These are phyloP conservation scores for Termitomyces sp. DNA, from an alignment of 768 basidiomycete genomes.

Conservation along the genomic window DNA sequence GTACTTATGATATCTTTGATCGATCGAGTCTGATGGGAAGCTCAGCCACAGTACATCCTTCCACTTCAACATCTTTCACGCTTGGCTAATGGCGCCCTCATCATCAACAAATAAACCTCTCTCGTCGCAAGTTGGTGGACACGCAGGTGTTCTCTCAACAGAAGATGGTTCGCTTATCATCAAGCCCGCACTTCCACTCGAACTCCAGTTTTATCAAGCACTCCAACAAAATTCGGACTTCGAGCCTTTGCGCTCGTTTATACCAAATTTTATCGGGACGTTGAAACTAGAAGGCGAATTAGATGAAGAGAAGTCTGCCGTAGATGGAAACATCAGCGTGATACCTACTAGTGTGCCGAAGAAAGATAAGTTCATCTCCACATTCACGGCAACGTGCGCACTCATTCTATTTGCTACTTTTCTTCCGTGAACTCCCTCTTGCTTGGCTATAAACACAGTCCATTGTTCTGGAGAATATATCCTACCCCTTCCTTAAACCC, in stretches of 20 bases:
- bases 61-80: background rate
- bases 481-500: constrained; percentile 69
- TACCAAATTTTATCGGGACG: constrained; percentile 78
- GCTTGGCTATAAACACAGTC: constrained; percentile 39
- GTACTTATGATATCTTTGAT: background rate
- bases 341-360: constrained; percentile 8
- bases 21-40: background rate
- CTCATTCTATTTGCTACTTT: background rate
- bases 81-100: background rate
- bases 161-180: constrained; percentile 77
- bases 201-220: constrained; percentile 68
- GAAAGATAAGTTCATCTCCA: constrained; percentile 17
- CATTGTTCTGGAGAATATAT: constrained; percentile 82
- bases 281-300: constrained; percentile 66
- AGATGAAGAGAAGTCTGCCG: constrained; percentile 24
- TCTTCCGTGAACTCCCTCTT: background rate
- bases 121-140: constrained; percentile 67
- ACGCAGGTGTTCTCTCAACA: constrained; percentile 64
- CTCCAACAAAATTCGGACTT: constrained; percentile 37
- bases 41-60: background rate
- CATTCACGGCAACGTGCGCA: background rate
- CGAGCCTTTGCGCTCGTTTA: constrained; percentile 47
- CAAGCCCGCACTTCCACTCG: constrained; percentile 64
- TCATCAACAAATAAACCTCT: constrained; percentile 10
- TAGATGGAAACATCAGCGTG: constrained; percentile 12